Percentiles rank a stretch among this genome's conserved stretches.
phyloP scores from a whole-genome alignment of 257 asterid genomes.

The Solanum medicagineum region DNA sequence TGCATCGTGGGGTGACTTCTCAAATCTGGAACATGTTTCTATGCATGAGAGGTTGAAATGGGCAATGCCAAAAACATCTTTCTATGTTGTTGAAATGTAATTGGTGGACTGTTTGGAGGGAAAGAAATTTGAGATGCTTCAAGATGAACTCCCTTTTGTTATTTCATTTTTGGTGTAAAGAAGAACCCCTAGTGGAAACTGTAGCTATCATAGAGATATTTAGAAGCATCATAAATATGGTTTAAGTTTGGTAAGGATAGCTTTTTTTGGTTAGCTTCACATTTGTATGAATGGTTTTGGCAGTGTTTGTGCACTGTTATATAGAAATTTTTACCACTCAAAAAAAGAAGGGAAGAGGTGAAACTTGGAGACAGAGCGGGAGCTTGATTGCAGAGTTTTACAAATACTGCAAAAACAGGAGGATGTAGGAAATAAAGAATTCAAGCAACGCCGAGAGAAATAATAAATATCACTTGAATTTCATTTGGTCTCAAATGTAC shows the following conservation, averaged over 20 bases:
- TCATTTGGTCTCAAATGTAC: neutral
- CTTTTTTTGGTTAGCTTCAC: neutral
- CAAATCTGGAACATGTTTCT: neutral
- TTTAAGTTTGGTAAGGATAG: neutral
- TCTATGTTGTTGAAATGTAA: neutral
- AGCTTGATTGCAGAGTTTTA: neutral
- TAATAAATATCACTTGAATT: neutral
- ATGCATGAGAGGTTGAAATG: neutral
- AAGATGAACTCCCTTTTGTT: neutral
- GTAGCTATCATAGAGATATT: neutral
- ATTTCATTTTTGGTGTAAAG: neutral
- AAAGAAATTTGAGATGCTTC: neutral
- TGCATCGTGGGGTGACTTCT: neutral
- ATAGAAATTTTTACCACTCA: neutral
- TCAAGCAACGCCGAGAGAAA: neutral
- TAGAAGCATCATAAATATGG: neutral
- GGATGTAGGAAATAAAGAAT: neutral
- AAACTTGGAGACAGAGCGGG: neutral
- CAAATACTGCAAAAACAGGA: neutral
- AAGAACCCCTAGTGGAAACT: neutral
- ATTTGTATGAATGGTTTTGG: neutral
- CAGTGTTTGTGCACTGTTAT: neutral
- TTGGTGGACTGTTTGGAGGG: neutral
- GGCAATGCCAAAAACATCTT: neutral
- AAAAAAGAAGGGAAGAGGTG: neutral